Conservation (phyloP, 2,329 filamentous ascomycete species). For the Dactylellina sp. region DNA sequence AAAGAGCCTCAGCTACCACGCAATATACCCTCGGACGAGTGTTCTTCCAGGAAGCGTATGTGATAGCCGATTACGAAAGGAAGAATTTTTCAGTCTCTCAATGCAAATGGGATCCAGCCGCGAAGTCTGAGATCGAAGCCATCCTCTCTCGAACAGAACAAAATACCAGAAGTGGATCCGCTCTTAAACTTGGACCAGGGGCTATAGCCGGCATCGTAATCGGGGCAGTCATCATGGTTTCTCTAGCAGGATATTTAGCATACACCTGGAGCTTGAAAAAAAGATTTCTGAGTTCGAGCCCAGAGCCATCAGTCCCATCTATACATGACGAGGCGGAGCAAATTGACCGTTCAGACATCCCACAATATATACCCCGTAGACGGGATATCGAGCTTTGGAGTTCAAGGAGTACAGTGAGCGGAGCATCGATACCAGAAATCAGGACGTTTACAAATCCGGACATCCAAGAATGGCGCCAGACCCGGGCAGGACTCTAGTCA, state of each 20-base stretch:
- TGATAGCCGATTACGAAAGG: conserved; percentile 63
- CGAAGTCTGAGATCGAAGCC: conserved; percentile 2
- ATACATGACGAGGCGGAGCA: no score
- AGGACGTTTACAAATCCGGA: not conserved
- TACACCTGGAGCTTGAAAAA: no score
- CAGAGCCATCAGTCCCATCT: not conserved
- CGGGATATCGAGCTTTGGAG: no score
- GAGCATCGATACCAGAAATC: not conserved
- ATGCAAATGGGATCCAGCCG: conserved; percentile 25
- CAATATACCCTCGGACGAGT: conserved; percentile 64
- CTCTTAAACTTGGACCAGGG: not conserved
- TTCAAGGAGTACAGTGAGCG: no score
- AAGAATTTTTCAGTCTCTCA: conserved; percentile 63
- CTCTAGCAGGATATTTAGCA: not conserved
- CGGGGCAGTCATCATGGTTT: not conserved
- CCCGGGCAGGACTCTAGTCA: not conserved
- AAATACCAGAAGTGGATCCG: not conserved
- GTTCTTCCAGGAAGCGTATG: conserved; percentile 65
- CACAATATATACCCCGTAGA: no score
- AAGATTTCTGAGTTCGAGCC: conserved; percentile 5
- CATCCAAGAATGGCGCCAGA: conserved; percentile 1
- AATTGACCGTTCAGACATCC: no score
- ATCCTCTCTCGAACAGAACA: conserved; percentile 6
- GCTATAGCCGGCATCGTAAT: conserved; percentile 27
- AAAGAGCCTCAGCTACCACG: conserved; percentile 61